A percentile compares a stretch with the other conserved stretches of the same genome.
Conservation (phyloP, 2,329 filamentous ascomycete species). For the Arthrobotrys sinensis region DNA sequence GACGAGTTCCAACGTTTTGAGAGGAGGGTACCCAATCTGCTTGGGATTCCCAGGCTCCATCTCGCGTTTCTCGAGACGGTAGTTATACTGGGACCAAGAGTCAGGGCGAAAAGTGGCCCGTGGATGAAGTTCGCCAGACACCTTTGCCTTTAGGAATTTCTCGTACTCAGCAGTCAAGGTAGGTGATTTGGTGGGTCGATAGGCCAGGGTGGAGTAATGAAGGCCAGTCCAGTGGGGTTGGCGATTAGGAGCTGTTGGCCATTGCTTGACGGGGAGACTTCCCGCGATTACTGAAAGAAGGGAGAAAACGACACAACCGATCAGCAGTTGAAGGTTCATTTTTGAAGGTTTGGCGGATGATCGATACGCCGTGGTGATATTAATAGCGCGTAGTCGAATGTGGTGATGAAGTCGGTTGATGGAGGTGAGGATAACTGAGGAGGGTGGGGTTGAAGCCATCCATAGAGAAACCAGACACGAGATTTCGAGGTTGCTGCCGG, state of each 20-base stretch:
- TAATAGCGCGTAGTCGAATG: neutral
- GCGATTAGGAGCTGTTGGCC: constrained; percentile 39
- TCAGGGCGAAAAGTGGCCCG: constrained; percentile 35
- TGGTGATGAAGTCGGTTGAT: neutral
- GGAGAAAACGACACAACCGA: constrained; percentile 22
- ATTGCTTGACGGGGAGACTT: constrained; percentile 34
- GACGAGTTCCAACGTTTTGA: neutral
- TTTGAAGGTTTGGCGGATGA: neutral
- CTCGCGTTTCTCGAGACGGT: constrained; percentile 36
- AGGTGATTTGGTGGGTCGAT: constrained; percentile 4
- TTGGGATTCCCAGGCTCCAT: neutral
- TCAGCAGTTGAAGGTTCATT: constrained; percentile 17
- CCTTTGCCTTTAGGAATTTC: constrained; percentile 34
- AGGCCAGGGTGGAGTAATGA: constrained; percentile 23
- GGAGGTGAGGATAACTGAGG: neutral
- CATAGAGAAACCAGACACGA: neutral
- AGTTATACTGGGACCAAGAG: constrained; percentile 49
- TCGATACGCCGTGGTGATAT: neutral
- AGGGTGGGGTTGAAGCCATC: neutral
- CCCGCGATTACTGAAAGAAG: constrained; percentile 9
- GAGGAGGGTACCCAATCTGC: neutral
- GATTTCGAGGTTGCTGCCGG: neutral
- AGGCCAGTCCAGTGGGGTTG: constrained; percentile 37
- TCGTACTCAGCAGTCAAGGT: constrained; percentile 16
- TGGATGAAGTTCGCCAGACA: constrained; percentile 23